Base-by-base conservation (phyloP, 2,329 filamentous ascomycete genomes). In the Boeremia exigua region DNA sequence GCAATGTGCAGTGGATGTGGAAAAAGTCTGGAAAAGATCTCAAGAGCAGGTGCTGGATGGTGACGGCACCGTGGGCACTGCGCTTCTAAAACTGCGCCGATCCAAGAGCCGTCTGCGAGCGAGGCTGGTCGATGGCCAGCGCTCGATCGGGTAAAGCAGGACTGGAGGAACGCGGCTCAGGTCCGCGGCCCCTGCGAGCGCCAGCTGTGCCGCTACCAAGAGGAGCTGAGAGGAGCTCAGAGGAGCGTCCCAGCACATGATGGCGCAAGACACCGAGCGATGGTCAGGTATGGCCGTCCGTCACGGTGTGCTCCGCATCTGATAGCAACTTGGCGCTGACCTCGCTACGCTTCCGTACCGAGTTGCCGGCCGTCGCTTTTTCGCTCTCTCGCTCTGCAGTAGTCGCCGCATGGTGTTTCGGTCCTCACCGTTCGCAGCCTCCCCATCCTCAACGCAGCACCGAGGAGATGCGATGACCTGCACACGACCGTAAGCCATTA, bases 51-150 rank as follows among this genome's bases (percentile, higher is more conserved):
- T 19, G 39, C 44, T 45, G 49, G 39, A 23, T 53, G 54, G 53
- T 56, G 53, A 56, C 53, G 53, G 53, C 43, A 56, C 44, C 27
- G 44, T 14, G 50, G 50, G 50, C 50, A 30, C 19, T 46, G 52
- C 42, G 42, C 53, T 51, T 37, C 53, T 51, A 56, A 56, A 56
- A 47, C 47, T 47, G 27, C 48, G 53, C 53, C 53, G 42, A 51
- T 56, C 53, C 42, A 56, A 43, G 10, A 47, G 17, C 42, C 47
- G 25, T 38, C 52, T 50, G 53, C 42, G 53, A 56, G 53, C 42
- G 53, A 56, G 53, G 47, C 53, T 56, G 53, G 48, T 43, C 37
- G 25, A 51, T n/a, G n/a, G 34, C 43, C 47, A 51, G 36, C 37
- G 32, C 53, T 47, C 47, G 30, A 56, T 56, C 53, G 47, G 53